A percentile compares a stretch with the other conserved stretches of the same genome.
phyloP scores from a whole-genome alignment of 345 rosid species.

The Citrus mangshanensis region DNA sequence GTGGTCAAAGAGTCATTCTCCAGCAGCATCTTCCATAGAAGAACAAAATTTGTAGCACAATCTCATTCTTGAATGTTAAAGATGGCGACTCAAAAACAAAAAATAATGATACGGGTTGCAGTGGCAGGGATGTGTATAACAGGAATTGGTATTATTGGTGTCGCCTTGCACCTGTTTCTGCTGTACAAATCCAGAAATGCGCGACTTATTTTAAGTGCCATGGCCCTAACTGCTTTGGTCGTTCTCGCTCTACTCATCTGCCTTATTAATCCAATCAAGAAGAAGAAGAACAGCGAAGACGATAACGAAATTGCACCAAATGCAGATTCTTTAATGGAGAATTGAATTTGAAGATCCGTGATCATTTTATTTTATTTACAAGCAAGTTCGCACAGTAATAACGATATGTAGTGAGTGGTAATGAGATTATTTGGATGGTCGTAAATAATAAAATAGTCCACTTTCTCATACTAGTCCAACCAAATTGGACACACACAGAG shows the following conservation, averaged over 20 bases:
- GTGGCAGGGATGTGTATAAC: not conserved
- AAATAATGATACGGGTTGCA: not conserved
- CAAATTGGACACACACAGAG: not conserved
- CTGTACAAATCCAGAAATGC: not conserved
- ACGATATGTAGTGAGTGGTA: no score
- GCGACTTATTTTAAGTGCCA: not conserved
- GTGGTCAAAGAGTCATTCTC: no score
- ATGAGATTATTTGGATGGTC: not conserved
- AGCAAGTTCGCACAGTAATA: no score
- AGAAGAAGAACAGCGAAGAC: no score
- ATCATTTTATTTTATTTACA: no score
- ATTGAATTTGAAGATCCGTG: not conserved
- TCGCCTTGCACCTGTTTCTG: not conserved
- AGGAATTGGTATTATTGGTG: not conserved
- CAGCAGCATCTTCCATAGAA: no score
- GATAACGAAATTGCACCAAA: not conserved
- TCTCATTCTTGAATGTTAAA: not conserved
- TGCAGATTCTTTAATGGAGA: not conserved
- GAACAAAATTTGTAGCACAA: not conserved
- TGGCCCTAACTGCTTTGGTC: not conserved
- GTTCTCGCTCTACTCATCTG: not conserved
- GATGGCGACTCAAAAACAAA: not conserved
- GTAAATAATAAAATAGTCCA: not conserved
- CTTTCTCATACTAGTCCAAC: not conserved
- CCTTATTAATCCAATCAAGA: not conserved